phyloP scores from a whole-genome alignment of 2,329 filamentous ascomycete genomes.

The Ophiosphaerella herpotricha region DNA sequence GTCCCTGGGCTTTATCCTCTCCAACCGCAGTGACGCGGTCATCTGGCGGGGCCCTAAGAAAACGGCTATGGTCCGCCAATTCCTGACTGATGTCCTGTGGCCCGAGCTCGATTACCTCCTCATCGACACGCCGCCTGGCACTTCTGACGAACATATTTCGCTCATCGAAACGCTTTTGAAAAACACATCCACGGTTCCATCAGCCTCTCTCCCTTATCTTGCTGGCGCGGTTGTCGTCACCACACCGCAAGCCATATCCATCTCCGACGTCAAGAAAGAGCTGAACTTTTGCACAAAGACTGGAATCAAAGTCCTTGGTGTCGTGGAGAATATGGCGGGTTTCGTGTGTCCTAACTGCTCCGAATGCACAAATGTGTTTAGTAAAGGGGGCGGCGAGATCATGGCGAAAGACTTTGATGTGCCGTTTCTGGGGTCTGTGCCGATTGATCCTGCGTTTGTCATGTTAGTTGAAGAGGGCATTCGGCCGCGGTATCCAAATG shows the following conservation, averaged over 20 bases:
- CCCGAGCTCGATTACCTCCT: slow-evolving; percentile 84
- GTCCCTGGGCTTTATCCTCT: slow-evolving; percentile 89
- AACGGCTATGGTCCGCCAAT: slow-evolving; percentile 98
- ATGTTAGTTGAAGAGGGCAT: slow-evolving; percentile 77
- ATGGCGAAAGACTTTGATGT: slow-evolving; percentile 89
- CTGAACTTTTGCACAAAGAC: slow-evolving; percentile 92
- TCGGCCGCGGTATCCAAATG: slow-evolving; percentile 69
- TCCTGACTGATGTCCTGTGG: slow-evolving; percentile 91
- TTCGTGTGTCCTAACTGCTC: slow-evolving; percentile 78
- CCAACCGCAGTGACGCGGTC: slow-evolving; percentile 82
- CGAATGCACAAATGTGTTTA: slow-evolving; percentile 93
- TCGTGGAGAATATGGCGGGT: slow-evolving; percentile 96
- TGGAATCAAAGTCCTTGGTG: slow-evolving; percentile 76
- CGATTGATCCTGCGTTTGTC: slow-evolving; percentile 92
- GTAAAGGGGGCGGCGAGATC: slow-evolving; percentile 82
- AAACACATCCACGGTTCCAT: slow-evolving; percentile 25
- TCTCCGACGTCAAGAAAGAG: slow-evolving; percentile 92
- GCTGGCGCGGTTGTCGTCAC: slow-evolving; percentile 92
- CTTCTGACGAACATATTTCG: slow-evolving; percentile 95
- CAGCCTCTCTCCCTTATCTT: slow-evolving; percentile 48
- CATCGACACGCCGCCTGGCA: slow-evolving; percentile 94
- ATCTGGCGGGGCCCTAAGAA: slow-evolving; percentile 99
- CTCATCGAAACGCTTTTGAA: slow-evolving; percentile 78
- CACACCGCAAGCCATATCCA: slow-evolving; percentile 91
- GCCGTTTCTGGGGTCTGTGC: slow-evolving; percentile 81